Evolutionary conservation across 164 flowering plant genomes (phyloP).

Genomic region (Macadamia integrifolia): DNA sequence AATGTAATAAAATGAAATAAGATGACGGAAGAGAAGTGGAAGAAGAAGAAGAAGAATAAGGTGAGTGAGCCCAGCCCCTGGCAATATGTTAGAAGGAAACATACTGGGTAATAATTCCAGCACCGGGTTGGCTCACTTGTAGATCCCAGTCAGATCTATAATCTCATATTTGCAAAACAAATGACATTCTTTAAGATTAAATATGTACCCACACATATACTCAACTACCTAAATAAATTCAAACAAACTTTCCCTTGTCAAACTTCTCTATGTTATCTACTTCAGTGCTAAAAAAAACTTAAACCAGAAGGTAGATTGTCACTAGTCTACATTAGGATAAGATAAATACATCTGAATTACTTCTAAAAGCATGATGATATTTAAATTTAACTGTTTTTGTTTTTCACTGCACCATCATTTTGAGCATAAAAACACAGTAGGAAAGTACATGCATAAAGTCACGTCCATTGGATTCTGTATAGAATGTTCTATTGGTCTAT

Average conservation of each 20-base stretch:
- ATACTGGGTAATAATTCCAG: conserved; percentile 96
- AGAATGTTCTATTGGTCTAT: conserved; percentile 25
- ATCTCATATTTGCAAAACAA: conserved; percentile 67
- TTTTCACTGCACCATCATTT: no score
- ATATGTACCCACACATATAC: not conserved
- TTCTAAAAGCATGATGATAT: not conserved
- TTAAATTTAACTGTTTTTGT: no score
- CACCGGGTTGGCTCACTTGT: conserved; percentile 74
- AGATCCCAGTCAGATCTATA: conserved; percentile 83
- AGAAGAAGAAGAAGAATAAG: no score
- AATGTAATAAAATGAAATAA: no score
- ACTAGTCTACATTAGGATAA: not conserved
- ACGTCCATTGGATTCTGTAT: conserved; percentile 53
- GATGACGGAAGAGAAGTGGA: no score
- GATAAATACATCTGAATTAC: not conserved
- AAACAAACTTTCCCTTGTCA: not conserved
- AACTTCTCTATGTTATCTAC: not conserved
- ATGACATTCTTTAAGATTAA: not conserved
- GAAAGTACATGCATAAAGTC: no score
- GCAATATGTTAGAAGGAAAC: conserved; percentile 14
- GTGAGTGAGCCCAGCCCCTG: no score
- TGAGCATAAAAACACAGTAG: no score
- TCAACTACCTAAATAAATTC: not conserved
- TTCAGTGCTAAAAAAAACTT: not conserved
- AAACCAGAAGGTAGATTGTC: not conserved